phyloP scores from a whole-genome alignment of 345 rosid genomes.

The Noccaea caerulescens region DNA sequence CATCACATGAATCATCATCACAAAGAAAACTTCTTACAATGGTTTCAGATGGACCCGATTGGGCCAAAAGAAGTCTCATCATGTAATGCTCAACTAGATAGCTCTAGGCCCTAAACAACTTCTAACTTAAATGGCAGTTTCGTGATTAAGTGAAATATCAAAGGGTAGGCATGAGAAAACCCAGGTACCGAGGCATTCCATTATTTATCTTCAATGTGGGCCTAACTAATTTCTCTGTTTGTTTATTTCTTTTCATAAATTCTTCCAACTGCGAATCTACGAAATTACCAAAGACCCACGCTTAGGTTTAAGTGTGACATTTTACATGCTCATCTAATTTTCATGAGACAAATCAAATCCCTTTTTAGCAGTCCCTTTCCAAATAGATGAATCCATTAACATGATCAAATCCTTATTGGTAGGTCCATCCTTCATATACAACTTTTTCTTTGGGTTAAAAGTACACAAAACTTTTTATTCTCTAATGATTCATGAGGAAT shows the following conservation, averaged over 20 bases:
- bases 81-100: not conserved
- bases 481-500: not conserved
- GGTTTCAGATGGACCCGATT: not conserved
- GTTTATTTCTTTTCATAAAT: not conserved
- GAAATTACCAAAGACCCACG: conserved; percentile 2
- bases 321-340: not conserved
- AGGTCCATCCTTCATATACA: conserved; percentile 12
- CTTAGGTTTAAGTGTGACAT: not conserved
- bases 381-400: not conserved
- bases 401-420: conserved; percentile 6
- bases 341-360: conserved; percentile 9
- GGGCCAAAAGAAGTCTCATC: not conserved
- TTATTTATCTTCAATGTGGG: conserved; percentile 1
- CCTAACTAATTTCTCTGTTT: not conserved
- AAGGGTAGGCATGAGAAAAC: conserved; percentile 23
- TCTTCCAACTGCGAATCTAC: not conserved
- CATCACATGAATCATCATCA: no score
- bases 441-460: not conserved
- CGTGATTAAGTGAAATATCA: not conserved
- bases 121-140: not conserved
- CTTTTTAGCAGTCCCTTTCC: not conserved
- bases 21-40: no score
- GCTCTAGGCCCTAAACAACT: not conserved
- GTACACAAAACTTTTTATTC: not conserved
- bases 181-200: not conserved